Base-by-base conservation (phyloP, 257 asterid genomes). In the Handroanthus guayacan region DNA sequence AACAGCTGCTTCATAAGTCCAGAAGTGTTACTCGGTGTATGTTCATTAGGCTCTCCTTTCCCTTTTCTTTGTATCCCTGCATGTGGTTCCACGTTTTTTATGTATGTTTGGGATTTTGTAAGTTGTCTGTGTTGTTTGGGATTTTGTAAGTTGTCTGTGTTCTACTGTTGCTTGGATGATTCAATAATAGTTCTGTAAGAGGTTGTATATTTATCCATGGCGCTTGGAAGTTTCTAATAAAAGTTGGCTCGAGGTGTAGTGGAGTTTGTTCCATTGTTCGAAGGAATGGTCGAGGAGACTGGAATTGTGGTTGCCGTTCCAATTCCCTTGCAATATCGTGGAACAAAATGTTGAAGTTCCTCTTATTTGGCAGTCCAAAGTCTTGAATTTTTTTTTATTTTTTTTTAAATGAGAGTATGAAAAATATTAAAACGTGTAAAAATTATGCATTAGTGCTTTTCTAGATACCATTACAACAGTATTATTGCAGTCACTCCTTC, bases 161-260 rank as follows among this genome's bases (percentile, higher is more conserved):
- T 25, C 31, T 25, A 20, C 14, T 71, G 50, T n/a, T 38, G 69
- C 14, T 38, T 64, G 67, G 1, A 25, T 25, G 64, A 65, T 75
- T 75, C 44, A 41, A 61, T 67, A 65, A 61, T 36, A 5, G n/a
- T 38, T n/a, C 12, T 10, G 7, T 20, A 12, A 45, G 57, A 6
- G 44, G 31, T 38, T 36, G 52, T 63, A 41, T 52, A 12, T 63
- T 20, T 62, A 38, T 69, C 13, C 20, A 2, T 65, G 65, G 51
- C 13, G 50, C 11, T 67, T 13, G 43, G 45, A 16, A 34, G 9
- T 67, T 74, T 58, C 20, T 7, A 74, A 73, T 73, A 79, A 73
- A 66, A 67, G 55, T 41, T 67, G 62, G 69, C 18, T 67, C 43
- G n/a, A 13, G 74, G 64, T 67, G 39, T 48, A 17, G 34, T 31